Conservation (phyloP, 2,329 filamentous ascomycete genomes). For the Tricladium varicosporioides region DNA sequence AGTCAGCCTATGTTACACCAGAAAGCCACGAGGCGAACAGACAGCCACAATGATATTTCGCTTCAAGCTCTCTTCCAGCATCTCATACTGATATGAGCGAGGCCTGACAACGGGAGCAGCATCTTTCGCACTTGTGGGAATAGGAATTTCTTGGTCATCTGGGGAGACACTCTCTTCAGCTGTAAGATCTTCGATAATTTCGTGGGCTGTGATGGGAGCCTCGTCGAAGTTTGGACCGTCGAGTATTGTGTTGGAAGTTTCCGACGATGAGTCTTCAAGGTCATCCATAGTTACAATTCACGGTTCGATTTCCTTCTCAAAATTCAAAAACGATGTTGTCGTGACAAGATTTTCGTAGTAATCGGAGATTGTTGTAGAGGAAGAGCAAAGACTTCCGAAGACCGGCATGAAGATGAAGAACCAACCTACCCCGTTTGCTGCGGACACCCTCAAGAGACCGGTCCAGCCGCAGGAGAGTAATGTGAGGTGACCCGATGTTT, state of each 20-base stretch:
- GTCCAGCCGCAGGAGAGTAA: too few relatives aligned
- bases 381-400: too few relatives aligned
- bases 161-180: slow-evolving; percentile 6
- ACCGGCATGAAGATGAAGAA: too few relatives aligned
- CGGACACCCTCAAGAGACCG: too few relatives aligned
- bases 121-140: slow-evolving; percentile 4
- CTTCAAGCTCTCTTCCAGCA: slow-evolving; percentile 67
- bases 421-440: too few relatives aligned
- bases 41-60: slow-evolving; percentile 72
- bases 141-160: slow-evolving; percentile 4
- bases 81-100: slow-evolving; percentile 66
- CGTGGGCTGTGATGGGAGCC: slow-evolving; percentile 3
- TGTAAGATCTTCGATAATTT: slow-evolving; percentile 14
- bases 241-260: neutral
- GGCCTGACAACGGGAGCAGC: slow-evolving; percentile 22
- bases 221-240: neutral
- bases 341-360: too few relatives aligned
- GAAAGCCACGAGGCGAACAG: slow-evolving; percentile 14
- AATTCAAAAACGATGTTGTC: too few relatives aligned
- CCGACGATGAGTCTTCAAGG: neutral
- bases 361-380: too few relatives aligned
- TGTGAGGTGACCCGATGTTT: too few relatives aligned
- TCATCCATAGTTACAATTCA: neutral
- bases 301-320: too few relatives aligned
- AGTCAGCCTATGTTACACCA: neutral